Conservation (phyloP, 495 filamentous ascomycete species). For the Penicillium alfredii region DNA sequence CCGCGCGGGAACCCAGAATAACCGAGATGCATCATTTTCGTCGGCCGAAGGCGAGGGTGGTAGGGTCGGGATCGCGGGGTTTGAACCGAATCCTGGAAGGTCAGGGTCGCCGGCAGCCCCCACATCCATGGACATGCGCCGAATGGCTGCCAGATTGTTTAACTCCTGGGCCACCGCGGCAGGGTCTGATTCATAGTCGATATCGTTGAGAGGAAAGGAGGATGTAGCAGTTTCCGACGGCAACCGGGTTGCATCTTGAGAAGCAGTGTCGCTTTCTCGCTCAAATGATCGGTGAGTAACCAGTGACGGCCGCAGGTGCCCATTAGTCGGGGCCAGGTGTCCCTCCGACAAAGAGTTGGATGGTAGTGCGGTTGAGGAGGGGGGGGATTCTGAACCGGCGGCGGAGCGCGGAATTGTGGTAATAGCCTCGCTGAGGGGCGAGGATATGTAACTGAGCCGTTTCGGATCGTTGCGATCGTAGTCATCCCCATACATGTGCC, state of each 20-base stretch:
- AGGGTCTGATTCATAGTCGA: constrained; percentile 86
- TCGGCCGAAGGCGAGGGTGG: constrained; percentile 67
- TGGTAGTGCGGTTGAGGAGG: constrained; percentile 25
- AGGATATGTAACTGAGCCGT: constrained; percentile 59
- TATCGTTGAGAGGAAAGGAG: constrained; percentile 81
- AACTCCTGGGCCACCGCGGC: constrained; percentile 92
- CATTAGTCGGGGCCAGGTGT: constrained; percentile 30
- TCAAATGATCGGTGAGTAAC: constrained; percentile 43
- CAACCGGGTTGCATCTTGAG: constrained; percentile 53
- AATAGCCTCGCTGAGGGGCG: constrained; percentile 45
- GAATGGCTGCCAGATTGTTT: constrained; percentile 88
- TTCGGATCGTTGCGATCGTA: constrained; percentile 58
- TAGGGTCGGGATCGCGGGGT: constrained; percentile 58
- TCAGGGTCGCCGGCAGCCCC: constrained; percentile 87
- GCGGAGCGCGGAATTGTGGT: constrained; percentile 38
- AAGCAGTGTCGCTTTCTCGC: constrained; percentile 45
- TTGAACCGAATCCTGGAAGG: constrained; percentile 71
- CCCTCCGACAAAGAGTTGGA: constrained; percentile 27
- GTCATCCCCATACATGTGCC: constrained; percentile 88
- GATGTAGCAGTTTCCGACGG: constrained; percentile 64
- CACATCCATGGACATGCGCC: constrained; percentile 98
- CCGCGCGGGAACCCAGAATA: constrained; percentile 94
- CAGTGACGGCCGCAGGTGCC: constrained; percentile 35
- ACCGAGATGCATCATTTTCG: constrained; percentile 78
- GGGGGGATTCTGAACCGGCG: constrained; percentile 44